These are phyloP conservation scores for Cercophora sp. DNA, from an alignment of 495 filamentous ascomycete species.

Conservation along the genomic window DNA sequence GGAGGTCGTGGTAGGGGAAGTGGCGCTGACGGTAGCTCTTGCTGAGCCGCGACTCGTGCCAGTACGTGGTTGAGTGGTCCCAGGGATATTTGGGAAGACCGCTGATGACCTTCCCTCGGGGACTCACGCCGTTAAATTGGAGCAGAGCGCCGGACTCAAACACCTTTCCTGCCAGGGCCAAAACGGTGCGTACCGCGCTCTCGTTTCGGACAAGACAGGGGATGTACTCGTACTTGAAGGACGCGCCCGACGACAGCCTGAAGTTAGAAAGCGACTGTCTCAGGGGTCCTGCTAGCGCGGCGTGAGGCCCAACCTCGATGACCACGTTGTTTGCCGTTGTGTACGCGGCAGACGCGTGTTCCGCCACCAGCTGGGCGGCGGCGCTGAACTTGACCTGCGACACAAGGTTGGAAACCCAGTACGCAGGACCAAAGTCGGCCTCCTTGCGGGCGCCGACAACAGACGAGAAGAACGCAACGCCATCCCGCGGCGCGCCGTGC, in stretches of 20 bases:
- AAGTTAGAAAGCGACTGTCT: slow-evolving; percentile 12
- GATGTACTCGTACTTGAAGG: background rate
- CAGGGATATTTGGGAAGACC: slow-evolving; percentile 37
- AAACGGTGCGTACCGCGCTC: background rate
- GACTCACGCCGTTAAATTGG: background rate
- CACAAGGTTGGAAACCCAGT: slow-evolving; percentile 38
- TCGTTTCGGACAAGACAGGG: background rate
- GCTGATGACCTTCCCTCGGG: background rate
- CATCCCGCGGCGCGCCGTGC: background rate
- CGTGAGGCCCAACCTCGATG: slow-evolving; percentile 33
- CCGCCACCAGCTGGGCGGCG: background rate
- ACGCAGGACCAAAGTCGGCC: slow-evolving; percentile 23
- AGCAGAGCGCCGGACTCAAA: background rate
- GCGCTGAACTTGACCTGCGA: slow-evolving; percentile 40
- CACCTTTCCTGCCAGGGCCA: background rate
- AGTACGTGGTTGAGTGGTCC: slow-evolving; percentile 32
- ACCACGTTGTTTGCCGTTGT: slow-evolving; percentile 7
- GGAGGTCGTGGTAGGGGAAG: background rate
- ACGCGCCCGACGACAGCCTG: background rate
- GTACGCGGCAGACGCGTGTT: background rate
- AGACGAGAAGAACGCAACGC: no score
- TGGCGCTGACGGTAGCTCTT: slow-evolving; percentile 13
- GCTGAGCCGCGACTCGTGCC: slow-evolving; percentile 32
- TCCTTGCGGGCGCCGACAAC: no score
- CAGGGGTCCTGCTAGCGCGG: no score